Conservation (phyloP, 208 protist genomes). For the Leptomonas seymouri region DNA sequence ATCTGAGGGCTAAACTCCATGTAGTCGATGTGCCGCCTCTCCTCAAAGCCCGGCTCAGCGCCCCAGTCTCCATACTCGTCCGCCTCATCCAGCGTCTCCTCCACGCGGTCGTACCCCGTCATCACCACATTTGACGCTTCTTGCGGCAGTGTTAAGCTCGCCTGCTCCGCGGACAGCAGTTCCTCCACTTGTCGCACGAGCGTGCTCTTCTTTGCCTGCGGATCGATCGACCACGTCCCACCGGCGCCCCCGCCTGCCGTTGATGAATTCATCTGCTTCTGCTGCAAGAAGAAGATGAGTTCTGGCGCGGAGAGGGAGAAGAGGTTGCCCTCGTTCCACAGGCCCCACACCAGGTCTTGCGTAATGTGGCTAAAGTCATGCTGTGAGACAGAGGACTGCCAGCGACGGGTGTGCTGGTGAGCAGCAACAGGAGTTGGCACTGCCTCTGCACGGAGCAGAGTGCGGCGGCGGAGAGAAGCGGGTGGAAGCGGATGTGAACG, state of each 20-base stretch:
- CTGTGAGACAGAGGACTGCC: slow-evolving; percentile 19
- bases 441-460: not conserved
- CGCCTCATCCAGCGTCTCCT: slow-evolving; percentile 86
- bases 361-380: slow-evolving; percentile 69
- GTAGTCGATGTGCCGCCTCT: slow-evolving; percentile 72
- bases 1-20: slow-evolving; percentile 71
- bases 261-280: slow-evolving; percentile 43
- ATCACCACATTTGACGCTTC: slow-evolving; percentile 40
- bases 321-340: slow-evolving; percentile 94
- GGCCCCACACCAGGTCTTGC: slow-evolving; percentile 81
- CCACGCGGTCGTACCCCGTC: slow-evolving; percentile 72
- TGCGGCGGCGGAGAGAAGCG: not conserved
- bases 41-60: slow-evolving; percentile 83
- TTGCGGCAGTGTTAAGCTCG: slow-evolving; percentile 38
- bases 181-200: slow-evolving; percentile 90
- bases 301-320: slow-evolving; percentile 88
- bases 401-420: slow-evolving; percentile 6
- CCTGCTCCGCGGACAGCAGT: slow-evolving; percentile 78
- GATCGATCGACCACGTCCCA: slow-evolving; percentile 21
- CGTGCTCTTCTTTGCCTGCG: slow-evolving; percentile 77
- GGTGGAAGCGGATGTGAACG: not conserved
- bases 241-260: not conserved
- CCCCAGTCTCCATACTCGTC: slow-evolving; percentile 94
- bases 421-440: not conserved
- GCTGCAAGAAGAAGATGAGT: slow-evolving; percentile 71